These are phyloP conservation scores for Panicum virgatum DNA, from an alignment of 202 grass and related monocot genomes.

Conservation along the genomic window DNA sequence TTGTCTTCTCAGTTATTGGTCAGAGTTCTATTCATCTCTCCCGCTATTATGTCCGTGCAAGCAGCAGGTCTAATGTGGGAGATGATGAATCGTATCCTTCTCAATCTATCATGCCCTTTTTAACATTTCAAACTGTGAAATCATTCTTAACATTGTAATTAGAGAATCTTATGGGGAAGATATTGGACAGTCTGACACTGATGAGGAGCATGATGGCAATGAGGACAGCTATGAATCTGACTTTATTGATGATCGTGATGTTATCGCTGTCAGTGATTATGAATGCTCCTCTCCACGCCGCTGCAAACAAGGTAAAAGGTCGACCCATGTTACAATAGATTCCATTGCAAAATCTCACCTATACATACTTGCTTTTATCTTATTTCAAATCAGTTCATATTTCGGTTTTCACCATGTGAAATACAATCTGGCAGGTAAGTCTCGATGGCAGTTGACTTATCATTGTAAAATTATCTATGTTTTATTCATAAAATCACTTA, in stretches of 20 bases:
- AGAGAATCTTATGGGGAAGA: constrained; percentile 89
- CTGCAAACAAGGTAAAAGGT: constrained; percentile 50
- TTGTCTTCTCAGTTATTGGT: constrained; percentile 71
- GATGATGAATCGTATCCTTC: constrained; percentile 80
- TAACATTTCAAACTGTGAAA: not conserved
- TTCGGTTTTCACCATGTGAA: not conserved
- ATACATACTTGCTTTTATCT: not conserved
- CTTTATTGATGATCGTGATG: constrained; percentile 87
- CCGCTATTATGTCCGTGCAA: constrained; percentile 53
- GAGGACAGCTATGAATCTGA: constrained; percentile 93
- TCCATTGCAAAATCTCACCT: not conserved
- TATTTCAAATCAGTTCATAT: not conserved
- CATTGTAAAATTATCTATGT: not conserved
- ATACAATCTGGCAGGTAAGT: not conserved
- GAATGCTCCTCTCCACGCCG: constrained; percentile 18
- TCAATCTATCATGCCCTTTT: not conserved
- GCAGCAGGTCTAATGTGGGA: constrained; percentile 10
- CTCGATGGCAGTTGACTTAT: not conserved
- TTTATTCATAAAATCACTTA: no score
- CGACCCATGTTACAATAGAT: not conserved
- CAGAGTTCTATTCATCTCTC: constrained; percentile 67
- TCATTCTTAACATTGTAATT: constrained; percentile 47
- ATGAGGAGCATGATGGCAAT: constrained; percentile 47
- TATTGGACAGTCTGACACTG: constrained; percentile 67
- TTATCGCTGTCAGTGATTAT: constrained; percentile 25